phyloP scores from a whole-genome alignment of 2,329 filamentous ascomycete genomes.

The Trichoderma harzianum region DNA sequence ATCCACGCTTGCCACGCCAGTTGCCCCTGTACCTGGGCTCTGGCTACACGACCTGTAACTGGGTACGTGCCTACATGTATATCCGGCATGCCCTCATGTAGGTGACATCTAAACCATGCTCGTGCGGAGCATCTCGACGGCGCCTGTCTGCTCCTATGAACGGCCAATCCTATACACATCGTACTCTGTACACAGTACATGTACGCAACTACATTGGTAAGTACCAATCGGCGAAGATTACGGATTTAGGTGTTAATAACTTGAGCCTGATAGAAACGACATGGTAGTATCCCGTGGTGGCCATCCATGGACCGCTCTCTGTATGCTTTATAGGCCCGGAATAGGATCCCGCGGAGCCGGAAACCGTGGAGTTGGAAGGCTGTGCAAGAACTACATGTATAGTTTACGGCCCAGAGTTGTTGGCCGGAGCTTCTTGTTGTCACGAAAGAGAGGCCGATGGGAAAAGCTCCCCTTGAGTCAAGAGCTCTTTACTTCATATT shows the following conservation, averaged over 20 bases:
- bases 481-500: neutral
- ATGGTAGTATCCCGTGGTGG: neutral
- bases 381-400: neutral
- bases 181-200: neutral
- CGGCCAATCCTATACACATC: neutral
- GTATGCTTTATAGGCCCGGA: neutral
- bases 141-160: neutral
- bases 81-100: neutral
- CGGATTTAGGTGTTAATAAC: neutral
- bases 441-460: neutral
- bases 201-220: neutral
- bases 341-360: neutral
- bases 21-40: neutral
- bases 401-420: neutral
- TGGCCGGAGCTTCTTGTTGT: neutral
- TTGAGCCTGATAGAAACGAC: neutral
- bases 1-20: neutral
- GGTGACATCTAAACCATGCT: conserved; percentile 7
- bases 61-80: neutral
- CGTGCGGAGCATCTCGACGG: neutral
- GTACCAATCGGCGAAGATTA: neutral
- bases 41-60: neutral
- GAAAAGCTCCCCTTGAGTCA: neutral
- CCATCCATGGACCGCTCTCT: neutral
- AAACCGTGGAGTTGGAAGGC: neutral